phyloP scores from a whole-genome alignment of 257 asterid genomes.

The Solanum peruvianum region DNA sequence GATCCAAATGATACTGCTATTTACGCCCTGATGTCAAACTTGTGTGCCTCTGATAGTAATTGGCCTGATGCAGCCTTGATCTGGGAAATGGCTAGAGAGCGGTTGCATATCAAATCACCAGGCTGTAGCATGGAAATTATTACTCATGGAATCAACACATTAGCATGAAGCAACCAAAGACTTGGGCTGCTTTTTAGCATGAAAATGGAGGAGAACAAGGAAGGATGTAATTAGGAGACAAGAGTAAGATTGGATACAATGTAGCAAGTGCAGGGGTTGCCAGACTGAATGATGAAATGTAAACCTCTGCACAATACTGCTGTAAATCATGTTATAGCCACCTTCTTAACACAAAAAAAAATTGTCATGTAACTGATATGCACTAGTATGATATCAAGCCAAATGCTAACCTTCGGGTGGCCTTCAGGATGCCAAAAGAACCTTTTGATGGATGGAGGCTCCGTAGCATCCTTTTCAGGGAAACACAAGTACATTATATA shows the following conservation, averaged over 20 bases:
- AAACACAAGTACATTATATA: neutral
- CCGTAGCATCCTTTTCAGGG: neutral
- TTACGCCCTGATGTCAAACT: conserved; percentile 14
- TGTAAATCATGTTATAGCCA: neutral
- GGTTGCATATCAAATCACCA: conserved; percentile 2
- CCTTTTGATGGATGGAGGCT: neutral
- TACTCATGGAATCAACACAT: neutral
- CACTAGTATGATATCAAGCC: neutral
- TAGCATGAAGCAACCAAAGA: conserved; percentile 1
- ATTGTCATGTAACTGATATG: neutral
- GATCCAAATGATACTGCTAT: conserved; percentile 21
- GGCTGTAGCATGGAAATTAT: conserved; percentile 21
- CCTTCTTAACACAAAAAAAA: neutral
- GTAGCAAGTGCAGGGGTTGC: neutral
- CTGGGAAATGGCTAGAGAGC: conserved; percentile 7
- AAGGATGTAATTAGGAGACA: neutral
- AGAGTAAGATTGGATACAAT: neutral
- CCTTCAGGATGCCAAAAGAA: neutral
- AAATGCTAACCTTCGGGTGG: neutral
- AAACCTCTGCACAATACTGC: neutral
- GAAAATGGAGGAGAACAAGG: neutral
- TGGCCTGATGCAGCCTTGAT: conserved; percentile 19
- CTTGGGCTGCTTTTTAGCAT: neutral
- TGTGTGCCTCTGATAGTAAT: conserved; percentile 10
- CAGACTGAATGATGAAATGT: neutral